Conservation (phyloP, 129 eudicot genomes). For the Calendula officinalis region DNA sequence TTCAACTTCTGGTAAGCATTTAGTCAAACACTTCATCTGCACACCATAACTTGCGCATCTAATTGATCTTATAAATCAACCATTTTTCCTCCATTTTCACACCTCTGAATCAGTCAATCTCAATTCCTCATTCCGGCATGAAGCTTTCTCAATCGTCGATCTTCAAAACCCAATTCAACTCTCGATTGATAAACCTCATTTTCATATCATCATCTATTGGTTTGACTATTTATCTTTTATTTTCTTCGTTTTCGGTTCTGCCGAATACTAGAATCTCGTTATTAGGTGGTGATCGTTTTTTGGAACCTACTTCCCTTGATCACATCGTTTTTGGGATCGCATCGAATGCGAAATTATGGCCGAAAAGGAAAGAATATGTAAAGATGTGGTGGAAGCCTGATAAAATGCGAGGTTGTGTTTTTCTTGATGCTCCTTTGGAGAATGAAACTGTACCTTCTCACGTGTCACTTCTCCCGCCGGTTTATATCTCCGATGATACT, state of each 20-base stretch:
- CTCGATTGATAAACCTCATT: slow-evolving; percentile 32
- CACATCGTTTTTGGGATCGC: slow-evolving; percentile 78
- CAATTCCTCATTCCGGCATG: slow-evolving; percentile 31
- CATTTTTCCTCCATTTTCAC: slow-evolving; percentile 14
- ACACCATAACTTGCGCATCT: slow-evolving; percentile 23
- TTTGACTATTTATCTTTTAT: slow-evolving; percentile 34
- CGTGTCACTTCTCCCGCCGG: slow-evolving; percentile 45
- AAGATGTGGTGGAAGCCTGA: slow-evolving; percentile 76
- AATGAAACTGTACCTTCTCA: slow-evolving; percentile 5
- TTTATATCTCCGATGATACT: slow-evolving; percentile 64
- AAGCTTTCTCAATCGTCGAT: slow-evolving; percentile 1
- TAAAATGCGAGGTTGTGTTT: slow-evolving; percentile 67
- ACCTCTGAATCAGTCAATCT: slow-evolving; percentile 9
- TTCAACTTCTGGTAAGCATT: slow-evolving; percentile 6
- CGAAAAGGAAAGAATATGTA: slow-evolving; percentile 46
- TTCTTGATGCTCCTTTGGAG: slow-evolving; percentile 41
- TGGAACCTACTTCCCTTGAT: slow-evolving; percentile 50
- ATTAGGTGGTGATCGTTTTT: slow-evolving; percentile 18
- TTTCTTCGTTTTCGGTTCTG: slow-evolving; percentile 30
- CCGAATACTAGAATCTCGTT: slow-evolving; percentile 26
- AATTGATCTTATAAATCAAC: slow-evolving; percentile 11
- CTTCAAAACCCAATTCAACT: slow-evolving; percentile 28
- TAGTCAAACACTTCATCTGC: slow-evolving; percentile 25
- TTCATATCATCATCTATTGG: slow-evolving; percentile 33
- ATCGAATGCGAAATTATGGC: slow-evolving; percentile 56